Conservation (phyloP, 768 basidiomycete species). For the Pleurotus ostreatus region DNA sequence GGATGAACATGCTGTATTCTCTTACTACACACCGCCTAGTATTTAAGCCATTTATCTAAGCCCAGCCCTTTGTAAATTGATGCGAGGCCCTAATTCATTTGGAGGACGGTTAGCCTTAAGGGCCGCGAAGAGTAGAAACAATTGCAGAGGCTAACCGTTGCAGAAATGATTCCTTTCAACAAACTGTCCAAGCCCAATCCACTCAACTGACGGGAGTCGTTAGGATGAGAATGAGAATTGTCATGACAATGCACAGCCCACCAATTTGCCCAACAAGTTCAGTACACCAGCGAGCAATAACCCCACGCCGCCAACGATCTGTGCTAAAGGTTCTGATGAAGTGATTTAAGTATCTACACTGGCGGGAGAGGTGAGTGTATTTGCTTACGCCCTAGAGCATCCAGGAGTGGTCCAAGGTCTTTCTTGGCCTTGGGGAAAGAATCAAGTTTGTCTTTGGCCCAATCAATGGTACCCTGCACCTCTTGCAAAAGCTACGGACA, state of each 20-base stretch:
- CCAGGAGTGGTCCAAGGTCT: constrained; percentile 32
- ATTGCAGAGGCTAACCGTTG: constrained; percentile 17
- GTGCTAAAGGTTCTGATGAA: constrained; percentile 27
- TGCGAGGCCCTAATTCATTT: constrained; percentile 22
- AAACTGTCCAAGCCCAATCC: constrained; percentile 29
- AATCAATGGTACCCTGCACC: constrained; percentile 33
- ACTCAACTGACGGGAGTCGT: constrained; percentile 14
- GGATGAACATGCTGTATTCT: no score
- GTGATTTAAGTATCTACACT: neutral
- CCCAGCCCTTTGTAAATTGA: constrained; percentile 31
- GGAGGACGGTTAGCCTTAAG: neutral
- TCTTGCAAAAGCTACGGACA: constrained; percentile 26
- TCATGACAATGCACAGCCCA: neutral
- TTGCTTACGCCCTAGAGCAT: constrained; percentile 29
- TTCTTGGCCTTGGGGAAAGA: constrained; percentile 33
- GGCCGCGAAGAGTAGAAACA: no score
- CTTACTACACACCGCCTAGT: neutral
- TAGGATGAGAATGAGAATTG: neutral
- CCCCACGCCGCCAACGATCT: constrained; percentile 34
- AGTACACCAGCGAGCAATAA: constrained; percentile 31
- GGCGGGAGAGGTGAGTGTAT: neutral
- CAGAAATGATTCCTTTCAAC: constrained; percentile 27
- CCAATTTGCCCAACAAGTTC: constrained; percentile 28
- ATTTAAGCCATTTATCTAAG: constrained; percentile 24
- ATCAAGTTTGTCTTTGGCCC: constrained; percentile 32